Conservation (phyloP, 129 eudicot species). For the Rutidosis leptorrhynchoides region DNA sequence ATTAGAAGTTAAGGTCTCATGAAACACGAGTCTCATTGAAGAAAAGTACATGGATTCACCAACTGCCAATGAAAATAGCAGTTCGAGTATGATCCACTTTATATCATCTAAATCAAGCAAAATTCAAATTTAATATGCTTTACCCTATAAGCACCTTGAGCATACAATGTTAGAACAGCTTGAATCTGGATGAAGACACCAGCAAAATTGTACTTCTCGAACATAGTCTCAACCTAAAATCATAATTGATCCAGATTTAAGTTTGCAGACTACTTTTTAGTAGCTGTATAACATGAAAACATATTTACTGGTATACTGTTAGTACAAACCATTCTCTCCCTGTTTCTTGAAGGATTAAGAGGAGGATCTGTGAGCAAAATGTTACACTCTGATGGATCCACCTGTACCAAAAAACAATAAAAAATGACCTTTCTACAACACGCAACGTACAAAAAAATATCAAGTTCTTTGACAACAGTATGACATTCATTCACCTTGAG, state of each 20-base stretch:
- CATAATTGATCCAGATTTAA: constrained; percentile 15
- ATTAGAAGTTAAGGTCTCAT: neutral
- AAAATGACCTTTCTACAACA: constrained; percentile 1
- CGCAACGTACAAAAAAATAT: neutral
- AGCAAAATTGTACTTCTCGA: constrained; percentile 93
- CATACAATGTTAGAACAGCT: constrained; percentile 95
- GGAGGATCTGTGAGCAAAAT: constrained; percentile 97
- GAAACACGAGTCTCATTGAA: constrained; percentile 14
- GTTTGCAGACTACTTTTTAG: neutral
- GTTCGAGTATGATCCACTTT: constrained; percentile 5
- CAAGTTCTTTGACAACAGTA: neutral
- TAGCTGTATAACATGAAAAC: neutral
- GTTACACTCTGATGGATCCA: constrained; percentile 91
- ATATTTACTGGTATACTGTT: neutral
- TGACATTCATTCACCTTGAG: constrained; percentile 55
- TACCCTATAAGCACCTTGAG: constrained; percentile 95
- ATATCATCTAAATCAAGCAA: constrained; percentile 17
- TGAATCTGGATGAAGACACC: constrained; percentile 98
- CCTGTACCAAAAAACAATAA: constrained; percentile 35
- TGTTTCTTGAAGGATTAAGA: constrained; percentile 94
- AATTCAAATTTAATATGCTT: constrained; percentile 38
- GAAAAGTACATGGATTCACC: constrained; percentile 7
- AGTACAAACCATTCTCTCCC: constrained; percentile 80
- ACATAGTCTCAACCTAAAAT: constrained; percentile 89
- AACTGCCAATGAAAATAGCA: neutral